phyloP scores from a whole-genome alignment of 2,329 filamentous ascomycete genomes.

The Trichoderma sp. region DNA sequence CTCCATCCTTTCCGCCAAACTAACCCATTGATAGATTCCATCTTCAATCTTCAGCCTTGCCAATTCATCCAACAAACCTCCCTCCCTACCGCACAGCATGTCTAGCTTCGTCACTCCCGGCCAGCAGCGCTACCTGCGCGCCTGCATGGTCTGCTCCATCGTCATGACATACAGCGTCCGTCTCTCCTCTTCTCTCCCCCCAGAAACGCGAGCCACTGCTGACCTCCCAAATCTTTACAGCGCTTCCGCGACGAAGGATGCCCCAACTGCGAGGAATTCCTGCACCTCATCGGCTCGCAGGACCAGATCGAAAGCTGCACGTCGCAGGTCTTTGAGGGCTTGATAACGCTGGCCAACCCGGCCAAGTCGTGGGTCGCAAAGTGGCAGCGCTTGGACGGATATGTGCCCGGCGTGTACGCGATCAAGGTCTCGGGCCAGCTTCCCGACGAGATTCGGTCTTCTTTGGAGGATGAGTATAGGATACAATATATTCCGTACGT shows the following conservation, averaged over 20 bases:
- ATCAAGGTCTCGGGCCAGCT: slow-evolving; percentile 87
- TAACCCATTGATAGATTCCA: not conserved
- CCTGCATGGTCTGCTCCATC: slow-evolving; percentile 98
- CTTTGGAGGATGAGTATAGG: slow-evolving; percentile 62
- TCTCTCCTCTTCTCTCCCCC: slow-evolving; percentile 18
- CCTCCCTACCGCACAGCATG: not conserved
- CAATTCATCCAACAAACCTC: not conserved
- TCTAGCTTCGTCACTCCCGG: slow-evolving; percentile 46
- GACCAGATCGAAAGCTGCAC: slow-evolving; percentile 92
- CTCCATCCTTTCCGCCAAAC: slow-evolving; percentile 5
- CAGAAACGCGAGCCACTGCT: not conserved
- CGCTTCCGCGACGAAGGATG: slow-evolving; percentile 86
- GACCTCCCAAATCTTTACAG: slow-evolving; percentile 41
- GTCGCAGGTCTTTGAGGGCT: slow-evolving; percentile 90
- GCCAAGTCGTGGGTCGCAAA: slow-evolving; percentile 88
- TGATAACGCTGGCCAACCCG: slow-evolving; percentile 84
- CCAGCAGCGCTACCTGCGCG: slow-evolving; percentile 83
- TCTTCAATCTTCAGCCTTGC: slow-evolving; percentile 4
- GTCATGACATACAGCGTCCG: slow-evolving; percentile 76
- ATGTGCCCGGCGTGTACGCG: slow-evolving; percentile 87
- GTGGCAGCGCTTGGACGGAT: slow-evolving; percentile 88
- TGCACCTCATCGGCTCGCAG: slow-evolving; percentile 73
- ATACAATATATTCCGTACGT: slow-evolving; percentile 65
- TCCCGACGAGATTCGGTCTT: slow-evolving; percentile 61
- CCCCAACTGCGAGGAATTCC: slow-evolving; percentile 93